Evolutionary conservation across 129 eudicot species (phyloP), one percentile per base, ranked within the genome.

Genomic region (Rutidosis leptorrhynchoides): DNA sequence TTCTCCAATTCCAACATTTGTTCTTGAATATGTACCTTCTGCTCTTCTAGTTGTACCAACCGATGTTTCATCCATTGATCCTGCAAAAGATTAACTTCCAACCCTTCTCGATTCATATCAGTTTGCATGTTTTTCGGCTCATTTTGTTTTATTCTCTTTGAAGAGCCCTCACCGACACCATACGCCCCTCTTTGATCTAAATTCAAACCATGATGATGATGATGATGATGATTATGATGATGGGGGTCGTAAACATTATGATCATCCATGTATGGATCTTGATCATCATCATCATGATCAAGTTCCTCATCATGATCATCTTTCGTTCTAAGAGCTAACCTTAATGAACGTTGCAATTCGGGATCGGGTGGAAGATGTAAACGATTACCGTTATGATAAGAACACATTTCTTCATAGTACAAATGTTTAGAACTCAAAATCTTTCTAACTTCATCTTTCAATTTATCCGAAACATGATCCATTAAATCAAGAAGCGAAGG

Each of bases 401-500:
- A 60, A 20, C 65, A 60, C 98, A 92, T 88, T 78, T 92, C 96
- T 56, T 92, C 98, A 42, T 92, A 92, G 48, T 85, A 81, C 63
- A 92, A 85, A 43, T 92, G 98, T 65, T 92, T 92, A 20, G 98
- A 92, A 77, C 91, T 88, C 48, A 92, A 58, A 62, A 92, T 92
- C 58, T 92, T 92, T 64, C 89, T 77, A 30, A 88, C 98, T 70
- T 92, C 98, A 17, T 91, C 98, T 68, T 92, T 92, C 7, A 61
- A 61, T 77, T 85, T 92, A 70, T 85, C 96, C 2, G 96, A 64
- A 49, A 92, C 69, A 60, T 87, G 87, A 57, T 92, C 98, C 98
- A 92, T 83, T 59, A 76, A 21, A 42, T 92, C 96, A 33, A 92
- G 69, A 58, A 92, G 89, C 5, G 83, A 60, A 2, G 90, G 87